Evolutionary conservation across 345 rosid species (phyloP).

Genomic region (Corchorus capsularis): DNA sequence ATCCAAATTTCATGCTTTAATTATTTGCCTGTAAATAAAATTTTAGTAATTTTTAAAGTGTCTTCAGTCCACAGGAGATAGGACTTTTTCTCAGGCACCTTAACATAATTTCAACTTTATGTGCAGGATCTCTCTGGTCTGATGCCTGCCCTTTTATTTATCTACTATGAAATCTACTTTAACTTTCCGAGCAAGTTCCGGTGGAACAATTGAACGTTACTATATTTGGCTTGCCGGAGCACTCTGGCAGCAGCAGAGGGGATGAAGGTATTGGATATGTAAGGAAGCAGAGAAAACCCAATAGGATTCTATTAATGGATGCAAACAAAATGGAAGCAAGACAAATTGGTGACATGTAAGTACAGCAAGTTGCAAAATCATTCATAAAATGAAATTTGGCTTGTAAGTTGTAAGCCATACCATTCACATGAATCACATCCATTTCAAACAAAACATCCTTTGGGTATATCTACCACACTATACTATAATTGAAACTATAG

Average conservation of each 20-base stretch:
- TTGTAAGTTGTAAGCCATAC: background rate
- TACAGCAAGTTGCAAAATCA: constrained; percentile 8
- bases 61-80: too few relatives aligned
- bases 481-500: background rate
- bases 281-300: background rate
- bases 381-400: background rate
- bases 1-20: too few relatives aligned
- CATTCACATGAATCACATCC: background rate
- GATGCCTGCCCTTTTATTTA: too few relatives aligned
- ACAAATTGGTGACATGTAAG: constrained; percentile 1
- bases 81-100: too few relatives aligned
- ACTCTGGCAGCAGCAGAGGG: background rate
- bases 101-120: too few relatives aligned
- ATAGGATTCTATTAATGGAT: background rate
- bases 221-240: background rate
- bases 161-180: too few relatives aligned
- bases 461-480: background rate
- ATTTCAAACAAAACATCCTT: background rate
- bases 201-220: too few relatives aligned
- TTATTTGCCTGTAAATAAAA: too few relatives aligned
- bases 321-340: background rate
- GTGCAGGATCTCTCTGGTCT: too few relatives aligned
- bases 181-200: too few relatives aligned
- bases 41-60: too few relatives aligned
- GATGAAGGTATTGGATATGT: background rate